Evolutionary conservation across 2,329 filamentous ascomycete genomes (phyloP), one percentile per base, ranked within the genome.

Genomic region (Alternaria hordeiaustralica): DNA sequence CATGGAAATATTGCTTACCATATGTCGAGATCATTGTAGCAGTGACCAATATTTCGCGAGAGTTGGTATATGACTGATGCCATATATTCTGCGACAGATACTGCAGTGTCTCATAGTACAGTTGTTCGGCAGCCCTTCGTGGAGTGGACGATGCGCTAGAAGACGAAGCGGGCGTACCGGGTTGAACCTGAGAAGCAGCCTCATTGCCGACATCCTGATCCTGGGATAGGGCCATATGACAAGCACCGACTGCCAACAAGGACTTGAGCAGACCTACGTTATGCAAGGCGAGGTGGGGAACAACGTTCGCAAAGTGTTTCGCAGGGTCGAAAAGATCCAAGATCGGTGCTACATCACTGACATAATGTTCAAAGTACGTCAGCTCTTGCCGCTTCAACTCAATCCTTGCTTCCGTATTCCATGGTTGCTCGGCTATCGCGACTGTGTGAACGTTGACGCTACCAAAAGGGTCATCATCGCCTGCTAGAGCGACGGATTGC

Each of bases 41-140:
- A 0, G 87, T 90, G 0, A 86, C 84, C 18, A 89, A 79, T 0
- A 90, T 78, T 70, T 90, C 88, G 13, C 82, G 82, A 28, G 85
- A 88, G 30, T 82, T 83, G 10, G 85, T 86, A 69, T 89, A 90
- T 0, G 84, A 85, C 3, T 85, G 80, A 68, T 87, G 87, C 6
- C 85, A 81, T 75, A 90, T 84, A 0, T 88, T 87, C 41, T 85
- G 84, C 55, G 87, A 86, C 0, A 90, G 78, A 64, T 89, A 90
- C 58, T 88, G 86, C 0, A 90, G 78, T 0, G 87, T 88, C 70
- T 90, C 86, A 66, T 87, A 86, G 69, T 90, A 90, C 63, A 89
- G 89, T 84, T 76, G 73, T 23, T 85, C 74, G 3, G 73, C 73
- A 26, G 50, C 82, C 78, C 53, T 79, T 70, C 64, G 82, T 5